phyloP scores from a whole-genome alignment of 148 eudicot genomes.

The Heliamphora exappendiculata region DNA sequence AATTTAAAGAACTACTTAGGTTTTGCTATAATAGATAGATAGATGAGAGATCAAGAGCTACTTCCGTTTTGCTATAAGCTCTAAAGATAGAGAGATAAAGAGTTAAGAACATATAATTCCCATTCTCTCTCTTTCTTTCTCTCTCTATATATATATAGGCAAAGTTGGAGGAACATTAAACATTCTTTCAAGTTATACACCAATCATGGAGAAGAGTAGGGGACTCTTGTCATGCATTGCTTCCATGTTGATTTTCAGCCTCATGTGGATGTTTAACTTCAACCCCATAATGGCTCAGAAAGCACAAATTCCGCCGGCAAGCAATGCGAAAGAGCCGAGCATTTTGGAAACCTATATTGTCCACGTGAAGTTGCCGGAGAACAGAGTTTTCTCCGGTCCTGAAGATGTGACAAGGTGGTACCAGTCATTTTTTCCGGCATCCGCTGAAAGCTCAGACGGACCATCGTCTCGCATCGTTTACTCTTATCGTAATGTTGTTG shows the following conservation, averaged over 20 bases:
- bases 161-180: too few species aligned
- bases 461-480: conserved; percentile 9
- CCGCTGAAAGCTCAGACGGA: not conserved
- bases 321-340: not conserved
- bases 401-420: conserved; percentile 1
- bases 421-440: conserved; percentile 14
- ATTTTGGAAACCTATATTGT: conserved; percentile 25
- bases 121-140: not conserved
- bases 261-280: not conserved
- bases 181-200: not conserved
- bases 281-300: not conserved
- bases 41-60: too few species aligned
- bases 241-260: not conserved
- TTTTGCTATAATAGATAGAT: too few species aligned
- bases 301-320: not conserved
- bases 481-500: conserved; percentile 16
- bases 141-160: too few species aligned
- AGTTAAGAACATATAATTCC: too few species aligned
- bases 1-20: too few species aligned
- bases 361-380: conserved; percentile 15
- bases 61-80: too few species aligned
- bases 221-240: conserved; percentile 2
- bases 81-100: too few species aligned
- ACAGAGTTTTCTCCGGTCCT: not conserved
- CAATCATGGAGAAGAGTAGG: not conserved